Evolutionary conservation across 2,329 filamentous ascomycete species (phyloP).

Genomic region (Penicillium aurantiogriseum): DNA sequence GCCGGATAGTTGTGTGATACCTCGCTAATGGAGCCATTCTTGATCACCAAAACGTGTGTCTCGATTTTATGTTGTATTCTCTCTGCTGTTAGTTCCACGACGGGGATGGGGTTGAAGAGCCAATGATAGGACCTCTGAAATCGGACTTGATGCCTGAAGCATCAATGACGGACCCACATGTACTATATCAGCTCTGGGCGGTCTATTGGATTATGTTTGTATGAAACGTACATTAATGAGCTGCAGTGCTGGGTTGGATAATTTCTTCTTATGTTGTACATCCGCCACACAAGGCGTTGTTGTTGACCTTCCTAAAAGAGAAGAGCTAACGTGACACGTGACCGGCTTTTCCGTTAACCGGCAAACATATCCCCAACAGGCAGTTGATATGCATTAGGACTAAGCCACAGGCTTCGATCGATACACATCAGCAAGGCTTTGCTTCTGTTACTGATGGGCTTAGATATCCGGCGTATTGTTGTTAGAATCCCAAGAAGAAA

Average conservation of each 20-base stretch:
- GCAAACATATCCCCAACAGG: constrained; percentile 3
- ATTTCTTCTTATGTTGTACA: not conserved
- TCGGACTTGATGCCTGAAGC: no score
- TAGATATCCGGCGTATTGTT: no score
- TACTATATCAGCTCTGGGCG: no score
- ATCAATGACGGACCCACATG: no score
- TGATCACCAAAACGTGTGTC: no score
- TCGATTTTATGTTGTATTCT: not conserved
- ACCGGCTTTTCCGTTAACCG: constrained; percentile 7
- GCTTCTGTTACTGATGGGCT: not conserved
- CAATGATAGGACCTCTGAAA: no score
- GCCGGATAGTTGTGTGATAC: constrained; percentile 11
- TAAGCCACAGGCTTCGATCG: not conserved
- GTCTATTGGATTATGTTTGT: no score
- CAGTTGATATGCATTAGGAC: not conserved
- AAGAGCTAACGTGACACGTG: constrained; percentile 9
- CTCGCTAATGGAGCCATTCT: constrained; percentile 21
- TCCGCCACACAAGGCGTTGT: not conserved
- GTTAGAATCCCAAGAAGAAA: not conserved
- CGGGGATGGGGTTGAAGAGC: not conserved
- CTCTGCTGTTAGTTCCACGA: not conserved
- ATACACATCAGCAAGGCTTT: not conserved
- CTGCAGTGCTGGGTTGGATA: no score
- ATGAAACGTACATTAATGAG: no score
- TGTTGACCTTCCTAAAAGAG: constrained; percentile 5